phyloP scores from a whole-genome alignment of 208 protist genomes.

The Wallacemonas sp. region DNA sequence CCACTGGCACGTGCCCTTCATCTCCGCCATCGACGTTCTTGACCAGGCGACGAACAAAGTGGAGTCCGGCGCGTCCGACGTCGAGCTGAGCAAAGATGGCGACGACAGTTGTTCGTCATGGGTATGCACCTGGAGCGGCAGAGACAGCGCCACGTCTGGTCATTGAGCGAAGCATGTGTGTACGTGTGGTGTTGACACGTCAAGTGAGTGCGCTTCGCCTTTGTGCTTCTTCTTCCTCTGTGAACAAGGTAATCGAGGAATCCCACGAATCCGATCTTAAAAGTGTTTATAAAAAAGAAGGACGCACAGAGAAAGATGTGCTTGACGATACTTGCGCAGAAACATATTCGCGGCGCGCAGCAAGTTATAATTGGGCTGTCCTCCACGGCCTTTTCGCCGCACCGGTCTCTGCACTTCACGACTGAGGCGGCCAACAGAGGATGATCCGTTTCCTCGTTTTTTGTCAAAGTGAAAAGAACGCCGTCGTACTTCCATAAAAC shows the following conservation, averaged over 20 bases:
- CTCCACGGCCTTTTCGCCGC: too few species aligned
- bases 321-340: too few species aligned
- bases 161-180: not conserved
- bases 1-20: slow-evolving; percentile 84
- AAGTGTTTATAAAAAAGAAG: too few species aligned
- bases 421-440: too few species aligned
- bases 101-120: slow-evolving; percentile 79
- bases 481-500: too few species aligned
- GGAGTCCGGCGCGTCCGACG: slow-evolving; percentile 28
- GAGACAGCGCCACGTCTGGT: not conserved
- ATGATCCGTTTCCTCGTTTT: slow-evolving; percentile 3
- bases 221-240: slow-evolving; percentile 1
- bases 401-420: too few species aligned
- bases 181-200: not conserved
- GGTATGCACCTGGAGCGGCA: slow-evolving; percentile 57
- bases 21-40: slow-evolving; percentile 46
- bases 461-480: too few species aligned
- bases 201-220: not conserved
- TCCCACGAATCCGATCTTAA: too few species aligned
- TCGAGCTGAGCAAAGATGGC: slow-evolving; percentile 72
- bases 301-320: too few species aligned
- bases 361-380: too few species aligned
- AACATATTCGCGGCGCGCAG: too few species aligned
- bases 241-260: too few species aligned
- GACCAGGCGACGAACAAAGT: slow-evolving; percentile 74